These are phyloP conservation scores for Calonectria naviculata DNA, from an alignment of 2,329 filamentous ascomycete species.

Conservation along the genomic window DNA sequence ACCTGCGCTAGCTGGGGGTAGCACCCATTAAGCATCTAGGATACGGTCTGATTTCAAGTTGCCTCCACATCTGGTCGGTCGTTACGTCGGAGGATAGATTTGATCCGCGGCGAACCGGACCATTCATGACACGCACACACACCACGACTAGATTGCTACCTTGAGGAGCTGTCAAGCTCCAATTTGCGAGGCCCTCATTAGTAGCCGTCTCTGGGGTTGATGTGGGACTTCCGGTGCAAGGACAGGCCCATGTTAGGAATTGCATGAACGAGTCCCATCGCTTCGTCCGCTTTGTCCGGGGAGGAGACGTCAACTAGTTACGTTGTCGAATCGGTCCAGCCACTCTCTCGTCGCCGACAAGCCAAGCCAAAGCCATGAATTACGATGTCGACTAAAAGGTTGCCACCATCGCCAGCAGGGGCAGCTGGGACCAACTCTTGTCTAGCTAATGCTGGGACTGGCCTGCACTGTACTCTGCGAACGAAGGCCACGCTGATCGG, in stretches of 20 bases:
- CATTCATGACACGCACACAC: constrained; percentile 25
- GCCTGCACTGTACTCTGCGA: not conserved
- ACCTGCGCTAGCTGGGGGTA: constrained; percentile 31
- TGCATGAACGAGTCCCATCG: constrained; percentile 40
- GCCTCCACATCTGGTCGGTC: constrained; percentile 26
- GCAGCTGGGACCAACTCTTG: not conserved
- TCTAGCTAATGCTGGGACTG: not conserved
- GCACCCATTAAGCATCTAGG: constrained; percentile 21
- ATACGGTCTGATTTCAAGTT: constrained; percentile 38
- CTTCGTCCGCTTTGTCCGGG: constrained; percentile 25
- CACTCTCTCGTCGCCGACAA: not conserved
- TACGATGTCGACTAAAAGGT: not conserved
- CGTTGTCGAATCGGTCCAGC: constrained; percentile 10
- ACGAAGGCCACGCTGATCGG: constrained; percentile 18
- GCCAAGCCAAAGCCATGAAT: not conserved
- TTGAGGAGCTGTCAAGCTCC: constrained; percentile 27
- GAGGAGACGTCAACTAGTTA: constrained; percentile 21
- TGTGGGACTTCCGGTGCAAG: constrained; percentile 28
- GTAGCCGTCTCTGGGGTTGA: constrained; percentile 26
- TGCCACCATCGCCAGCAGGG: not conserved
- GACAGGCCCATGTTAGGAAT: constrained; percentile 21
- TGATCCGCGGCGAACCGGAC: constrained; percentile 39
- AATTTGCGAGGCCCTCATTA: constrained; percentile 26
- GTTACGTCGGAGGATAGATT: constrained; percentile 33
- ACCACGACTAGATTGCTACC: constrained; percentile 24